Conservation (phyloP, 805 yeast genomes). For the Candida adriatica region DNA sequence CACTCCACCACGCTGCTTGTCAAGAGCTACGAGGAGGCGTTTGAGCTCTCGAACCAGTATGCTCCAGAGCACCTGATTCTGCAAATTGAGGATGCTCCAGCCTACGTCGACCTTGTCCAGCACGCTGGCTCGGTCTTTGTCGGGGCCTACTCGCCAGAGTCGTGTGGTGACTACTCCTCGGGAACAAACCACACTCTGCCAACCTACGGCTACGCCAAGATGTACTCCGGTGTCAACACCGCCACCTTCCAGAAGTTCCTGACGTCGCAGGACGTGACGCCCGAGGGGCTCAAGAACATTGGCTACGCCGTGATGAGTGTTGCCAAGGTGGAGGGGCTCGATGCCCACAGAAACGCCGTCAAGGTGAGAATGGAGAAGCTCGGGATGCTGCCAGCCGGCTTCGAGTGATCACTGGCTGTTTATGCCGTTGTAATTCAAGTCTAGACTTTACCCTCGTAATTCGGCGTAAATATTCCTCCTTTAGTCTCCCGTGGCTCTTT, state of each 20-base stretch:
- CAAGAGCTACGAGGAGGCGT: constrained; percentile 67
- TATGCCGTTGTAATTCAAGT: no score
- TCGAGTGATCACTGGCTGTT: constrained; percentile 20
- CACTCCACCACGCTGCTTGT: constrained; percentile 83
- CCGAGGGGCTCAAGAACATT: constrained; percentile 76
- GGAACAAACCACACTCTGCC: constrained; percentile 99
- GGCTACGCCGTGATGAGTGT: constrained; percentile 96
- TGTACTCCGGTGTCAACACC: constrained; percentile 96
- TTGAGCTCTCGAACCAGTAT: constrained; percentile 79
- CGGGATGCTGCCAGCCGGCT: constrained; percentile 40
- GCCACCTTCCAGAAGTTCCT: constrained; percentile 92
- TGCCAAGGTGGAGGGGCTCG: constrained; percentile 94
- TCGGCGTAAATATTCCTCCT: no score
- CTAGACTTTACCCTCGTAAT: no score
- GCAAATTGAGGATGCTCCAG: constrained; percentile 75
- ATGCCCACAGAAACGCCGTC: constrained; percentile 96
- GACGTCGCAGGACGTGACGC: constrained; percentile 86
- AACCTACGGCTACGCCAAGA: constrained; percentile 96
- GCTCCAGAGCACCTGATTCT: constrained; percentile 98
- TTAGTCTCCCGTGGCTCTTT: no score
- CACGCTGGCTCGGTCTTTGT: constrained; percentile 97
- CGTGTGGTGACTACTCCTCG: constrained; percentile 96
- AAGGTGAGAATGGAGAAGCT: constrained; percentile 86
- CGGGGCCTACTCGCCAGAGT: constrained; percentile 94
- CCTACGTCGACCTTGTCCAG: constrained; percentile 65